Evolutionary conservation across 768 basidiomycete species (phyloP).

Genomic region (Butyriboletus loyo): DNA sequence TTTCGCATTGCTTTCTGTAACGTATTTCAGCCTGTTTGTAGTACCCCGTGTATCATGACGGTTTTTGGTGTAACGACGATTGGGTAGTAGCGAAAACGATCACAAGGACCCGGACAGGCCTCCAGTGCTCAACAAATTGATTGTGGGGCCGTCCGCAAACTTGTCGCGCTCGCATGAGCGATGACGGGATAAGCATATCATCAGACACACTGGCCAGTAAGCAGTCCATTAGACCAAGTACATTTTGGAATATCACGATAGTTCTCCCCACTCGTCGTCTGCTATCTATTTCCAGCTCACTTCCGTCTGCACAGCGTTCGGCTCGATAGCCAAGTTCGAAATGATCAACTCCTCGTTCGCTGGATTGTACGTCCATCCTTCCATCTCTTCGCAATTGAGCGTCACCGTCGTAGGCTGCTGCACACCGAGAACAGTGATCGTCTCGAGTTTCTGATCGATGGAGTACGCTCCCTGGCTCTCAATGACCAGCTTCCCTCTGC

Average conservation of each 20-base stretch:
- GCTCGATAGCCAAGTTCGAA: too few species aligned
- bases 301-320: conserved; percentile 37
- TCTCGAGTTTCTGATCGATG: conserved; percentile 45
- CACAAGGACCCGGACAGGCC: too few species aligned
- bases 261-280: not conserved
- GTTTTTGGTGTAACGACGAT: too few species aligned
- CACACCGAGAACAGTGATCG: conserved; percentile 59
- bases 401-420: conserved; percentile 38
- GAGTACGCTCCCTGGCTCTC: conserved; percentile 26
- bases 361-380: conserved; percentile 40
- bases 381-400: conserved; percentile 35
- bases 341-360: conserved; percentile 42
- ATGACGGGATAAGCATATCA: too few species aligned
- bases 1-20: not conserved
- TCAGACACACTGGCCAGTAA: not conserved
- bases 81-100: too few species aligned
- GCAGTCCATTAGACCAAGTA: too few species aligned
- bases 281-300: too few species aligned
- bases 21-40: too few species aligned
- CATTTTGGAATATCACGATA: not conserved
- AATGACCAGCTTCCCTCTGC: conserved; percentile 37
- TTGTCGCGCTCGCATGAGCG: too few species aligned
- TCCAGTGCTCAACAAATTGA: too few species aligned
- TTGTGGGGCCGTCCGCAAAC: too few species aligned
- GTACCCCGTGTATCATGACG: not conserved